Conservation (phyloP, 2,329 filamentous ascomycete genomes). For the Zarea fungicola region DNA sequence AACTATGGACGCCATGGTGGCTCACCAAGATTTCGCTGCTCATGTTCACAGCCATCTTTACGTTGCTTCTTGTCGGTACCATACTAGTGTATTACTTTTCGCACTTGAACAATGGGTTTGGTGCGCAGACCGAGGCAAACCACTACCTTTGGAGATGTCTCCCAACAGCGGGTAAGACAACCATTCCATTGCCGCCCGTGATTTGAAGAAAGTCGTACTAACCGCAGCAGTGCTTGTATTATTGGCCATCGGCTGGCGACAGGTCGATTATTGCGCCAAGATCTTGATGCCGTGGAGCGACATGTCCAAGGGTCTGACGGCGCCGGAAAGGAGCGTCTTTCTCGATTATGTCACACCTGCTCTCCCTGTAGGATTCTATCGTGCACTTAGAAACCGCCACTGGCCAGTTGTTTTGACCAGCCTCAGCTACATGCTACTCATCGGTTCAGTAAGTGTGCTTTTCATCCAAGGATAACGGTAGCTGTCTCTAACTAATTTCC, state of each 20-base stretch:
- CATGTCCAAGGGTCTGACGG: conserved; percentile 17
- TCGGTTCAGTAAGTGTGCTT: conserved; percentile 21
- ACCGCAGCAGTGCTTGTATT: conserved; percentile 21
- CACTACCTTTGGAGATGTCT: conserved; percentile 22
- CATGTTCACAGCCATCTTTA: conserved; percentile 17
- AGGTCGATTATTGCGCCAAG: conserved; percentile 26
- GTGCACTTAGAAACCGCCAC: conserved; percentile 21
- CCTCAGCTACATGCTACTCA: conserved; percentile 22
- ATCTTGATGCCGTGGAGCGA: conserved; percentile 23
- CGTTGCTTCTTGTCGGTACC: conserved; percentile 18
- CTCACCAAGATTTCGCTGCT: conserved; percentile 17
- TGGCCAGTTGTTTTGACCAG: conserved; percentile 21
- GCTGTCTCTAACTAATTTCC: not conserved
- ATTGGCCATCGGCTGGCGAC: conserved; percentile 24
- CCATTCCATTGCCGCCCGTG: not conserved
- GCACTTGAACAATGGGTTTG: conserved; percentile 17
- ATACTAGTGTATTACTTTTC: conserved; percentile 20
- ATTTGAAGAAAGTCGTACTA: too few species aligned
- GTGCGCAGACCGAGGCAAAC: conserved; percentile 17
- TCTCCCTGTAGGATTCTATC: conserved; percentile 18
- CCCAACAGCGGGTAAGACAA: conserved; percentile 19
- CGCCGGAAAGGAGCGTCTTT: conserved; percentile 19
- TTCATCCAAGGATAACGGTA: not conserved
- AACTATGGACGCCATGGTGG: conserved; percentile 19
- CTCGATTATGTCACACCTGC: conserved; percentile 28